phyloP scores from a whole-genome alignment of 805 yeast species.

The Sugiyamaella floridensis region DNA sequence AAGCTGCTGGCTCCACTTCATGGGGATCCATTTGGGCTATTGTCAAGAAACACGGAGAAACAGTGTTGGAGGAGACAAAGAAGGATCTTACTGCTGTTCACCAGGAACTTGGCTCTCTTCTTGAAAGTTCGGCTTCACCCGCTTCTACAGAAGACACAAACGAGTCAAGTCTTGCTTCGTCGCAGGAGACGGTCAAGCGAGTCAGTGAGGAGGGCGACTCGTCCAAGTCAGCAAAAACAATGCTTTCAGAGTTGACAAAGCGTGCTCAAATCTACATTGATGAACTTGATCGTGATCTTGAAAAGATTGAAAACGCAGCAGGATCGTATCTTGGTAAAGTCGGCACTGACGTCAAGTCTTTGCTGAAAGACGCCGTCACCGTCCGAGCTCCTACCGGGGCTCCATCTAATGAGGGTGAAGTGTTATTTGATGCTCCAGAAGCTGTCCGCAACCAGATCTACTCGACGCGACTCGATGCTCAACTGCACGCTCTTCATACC shows the following conservation, averaged over 20 bases:
- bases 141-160: background rate
- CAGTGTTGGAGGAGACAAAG: constrained; percentile 23
- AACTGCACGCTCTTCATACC: constrained; percentile 48
- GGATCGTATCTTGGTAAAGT: constrained; percentile 51
- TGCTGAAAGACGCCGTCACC: constrained; percentile 39
- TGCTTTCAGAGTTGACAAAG: constrained; percentile 29
- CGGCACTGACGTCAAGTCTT: constrained; percentile 39
- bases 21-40: constrained; percentile 27
- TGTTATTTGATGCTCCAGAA: constrained; percentile 40
- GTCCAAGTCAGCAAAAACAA: constrained; percentile 8
- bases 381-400: constrained; percentile 24
- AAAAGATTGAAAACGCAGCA: constrained; percentile 64
- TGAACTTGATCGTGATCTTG: constrained; percentile 66
- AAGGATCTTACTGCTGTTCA: constrained; percentile 23
- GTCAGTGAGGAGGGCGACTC: background rate
- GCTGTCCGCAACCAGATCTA: constrained; percentile 33
- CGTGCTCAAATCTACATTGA: constrained; percentile 61
- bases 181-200: constrained; percentile 10
- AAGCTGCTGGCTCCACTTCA: constrained; percentile 9
- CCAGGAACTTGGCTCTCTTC: constrained; percentile 2
- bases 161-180: constrained; percentile 4
- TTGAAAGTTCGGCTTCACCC: background rate
- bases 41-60: constrained; percentile 25
- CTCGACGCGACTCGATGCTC: constrained; percentile 57
- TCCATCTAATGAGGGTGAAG: constrained; percentile 28